Evolutionary conservation across 257 asterid species (phyloP).

Genomic region (Solanum chiquidenum): DNA sequence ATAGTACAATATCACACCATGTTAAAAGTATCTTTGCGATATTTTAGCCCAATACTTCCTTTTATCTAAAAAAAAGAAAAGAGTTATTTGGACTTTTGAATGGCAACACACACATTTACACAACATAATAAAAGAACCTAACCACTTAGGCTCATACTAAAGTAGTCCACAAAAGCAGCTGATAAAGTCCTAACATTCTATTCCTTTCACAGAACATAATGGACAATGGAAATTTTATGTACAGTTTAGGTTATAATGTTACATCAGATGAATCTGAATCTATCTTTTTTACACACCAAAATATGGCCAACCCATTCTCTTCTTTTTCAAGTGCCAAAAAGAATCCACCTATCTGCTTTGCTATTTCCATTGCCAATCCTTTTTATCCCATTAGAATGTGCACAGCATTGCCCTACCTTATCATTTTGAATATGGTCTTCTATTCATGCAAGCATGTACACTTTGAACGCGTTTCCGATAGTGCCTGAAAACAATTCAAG

Average conservation of each 20-base stretch:
- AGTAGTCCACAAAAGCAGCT: background rate
- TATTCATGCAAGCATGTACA: slow-evolving; percentile 41
- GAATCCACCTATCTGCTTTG: background rate
- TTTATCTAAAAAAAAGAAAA: background rate
- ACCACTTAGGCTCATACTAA: background rate
- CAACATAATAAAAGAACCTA: background rate
- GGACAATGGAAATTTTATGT: slow-evolving; percentile 1
- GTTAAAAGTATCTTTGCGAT: no score
- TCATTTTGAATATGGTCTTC: slow-evolving; percentile 11
- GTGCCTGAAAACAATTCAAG: slow-evolving; percentile 21
- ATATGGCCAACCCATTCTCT: background rate
- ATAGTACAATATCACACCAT: no score
- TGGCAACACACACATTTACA: background rate
- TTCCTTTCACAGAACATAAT: background rate
- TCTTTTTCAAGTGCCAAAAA: background rate
- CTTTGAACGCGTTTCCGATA: slow-evolving; percentile 44
- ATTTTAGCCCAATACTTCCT: background rate
- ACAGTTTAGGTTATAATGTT: background rate
- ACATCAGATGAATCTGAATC: background rate
- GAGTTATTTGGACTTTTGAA: background rate
- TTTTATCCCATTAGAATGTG: background rate
- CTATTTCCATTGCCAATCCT: background rate
- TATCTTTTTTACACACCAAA: background rate
- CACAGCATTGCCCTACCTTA: background rate
- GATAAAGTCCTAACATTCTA: background rate